These are phyloP conservation scores for Athelia psychrophila DNA, from an alignment of 1,284 basidiomycete genomes.

Conservation along the genomic window DNA sequence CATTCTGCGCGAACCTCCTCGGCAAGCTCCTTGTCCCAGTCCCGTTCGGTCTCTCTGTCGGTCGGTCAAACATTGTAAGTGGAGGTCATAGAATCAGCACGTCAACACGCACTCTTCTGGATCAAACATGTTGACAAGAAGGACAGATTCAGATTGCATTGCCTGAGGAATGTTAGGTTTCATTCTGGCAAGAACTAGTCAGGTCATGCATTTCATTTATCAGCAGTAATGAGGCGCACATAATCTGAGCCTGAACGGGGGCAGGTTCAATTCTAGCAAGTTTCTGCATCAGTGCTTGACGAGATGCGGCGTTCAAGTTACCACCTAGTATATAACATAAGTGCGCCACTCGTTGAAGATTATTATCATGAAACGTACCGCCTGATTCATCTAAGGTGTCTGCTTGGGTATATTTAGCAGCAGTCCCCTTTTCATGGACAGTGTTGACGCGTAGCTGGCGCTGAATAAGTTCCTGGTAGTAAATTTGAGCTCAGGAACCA, in stretches of 20 bases:
- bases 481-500: slow-evolving; percentile 9
- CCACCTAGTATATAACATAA: slow-evolving; percentile 47
- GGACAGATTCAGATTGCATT: slow-evolving; percentile 81
- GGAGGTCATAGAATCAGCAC: slow-evolving; percentile 2
- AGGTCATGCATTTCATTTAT: slow-evolving; percentile 9
- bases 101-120: slow-evolving; percentile 77
- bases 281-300: slow-evolving; percentile 99
- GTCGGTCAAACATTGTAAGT: slow-evolving; percentile 5
- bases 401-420: slow-evolving; percentile 66
- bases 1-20: slow-evolving; percentile 97
- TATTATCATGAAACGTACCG: slow-evolving; percentile 40
- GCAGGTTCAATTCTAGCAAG: slow-evolving; percentile 87
- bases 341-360: slow-evolving; percentile 4
- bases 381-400: slow-evolving; percentile 84
- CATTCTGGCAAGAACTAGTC: slow-evolving; percentile 33
- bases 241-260: slow-evolving; percentile 50
- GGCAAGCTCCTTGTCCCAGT: slow-evolving; percentile 96
- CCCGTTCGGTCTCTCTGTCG: slow-evolving; percentile 85
- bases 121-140: slow-evolving; percentile 96
- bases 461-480: slow-evolving; percentile 10
- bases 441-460: slow-evolving; percentile 83
- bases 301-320: slow-evolving; percentile 93
- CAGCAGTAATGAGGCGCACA: slow-evolving; percentile 40
- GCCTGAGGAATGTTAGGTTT: slow-evolving; percentile 72
- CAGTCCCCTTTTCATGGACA: slow-evolving; percentile 84